Evolutionary conservation across 1,139 yeast species (phyloP).

Genomic region (Schizosaccharomyces versatilis): DNA sequence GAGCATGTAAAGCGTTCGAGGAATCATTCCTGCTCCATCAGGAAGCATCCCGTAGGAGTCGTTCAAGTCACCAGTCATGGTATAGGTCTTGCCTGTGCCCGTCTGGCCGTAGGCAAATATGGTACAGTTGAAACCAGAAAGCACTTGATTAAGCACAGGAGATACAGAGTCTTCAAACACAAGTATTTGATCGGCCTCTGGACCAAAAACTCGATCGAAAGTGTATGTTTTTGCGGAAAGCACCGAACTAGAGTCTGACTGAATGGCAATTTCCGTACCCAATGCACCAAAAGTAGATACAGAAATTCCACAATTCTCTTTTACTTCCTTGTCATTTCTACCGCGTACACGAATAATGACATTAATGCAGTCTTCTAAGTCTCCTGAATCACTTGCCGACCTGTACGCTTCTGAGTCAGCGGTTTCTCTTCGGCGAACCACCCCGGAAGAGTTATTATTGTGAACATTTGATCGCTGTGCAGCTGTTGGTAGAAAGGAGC

Average conservation of each 20-base stretch:
- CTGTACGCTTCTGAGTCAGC: no score
- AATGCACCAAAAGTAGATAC: conserved; percentile 20
- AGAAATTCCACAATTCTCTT: conserved; percentile 50
- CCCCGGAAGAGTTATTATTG: no score
- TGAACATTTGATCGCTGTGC: no score
- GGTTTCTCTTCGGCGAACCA: no score
- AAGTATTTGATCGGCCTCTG: conserved; percentile 45
- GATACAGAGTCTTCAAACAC: conserved; percentile 38
- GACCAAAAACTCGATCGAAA: conserved; percentile 51
- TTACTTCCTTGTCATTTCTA: conserved; percentile 47
- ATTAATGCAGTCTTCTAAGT: conserved; percentile 29
- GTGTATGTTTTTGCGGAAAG: conserved; percentile 29
- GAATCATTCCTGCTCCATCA: conserved; percentile 42
- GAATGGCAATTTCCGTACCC: conserved; percentile 17
- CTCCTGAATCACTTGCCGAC: no score
- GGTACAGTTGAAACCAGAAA: conserved; percentile 38
- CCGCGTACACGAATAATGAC: conserved; percentile 83
- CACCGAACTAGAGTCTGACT: conserved; percentile 17
- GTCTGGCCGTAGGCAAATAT: conserved; percentile 78
- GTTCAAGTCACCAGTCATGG: conserved; percentile 54
- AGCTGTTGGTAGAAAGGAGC: no score
- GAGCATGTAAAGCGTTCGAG: conserved; percentile 34
- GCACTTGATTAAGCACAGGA: conserved; percentile 32
- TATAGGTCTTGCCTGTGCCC: conserved; percentile 69
- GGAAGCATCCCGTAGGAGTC: conserved; percentile 12